phyloP scores from a whole-genome alignment of 1,284 basidiomycete species.

The Ganoderma meredithae region DNA sequence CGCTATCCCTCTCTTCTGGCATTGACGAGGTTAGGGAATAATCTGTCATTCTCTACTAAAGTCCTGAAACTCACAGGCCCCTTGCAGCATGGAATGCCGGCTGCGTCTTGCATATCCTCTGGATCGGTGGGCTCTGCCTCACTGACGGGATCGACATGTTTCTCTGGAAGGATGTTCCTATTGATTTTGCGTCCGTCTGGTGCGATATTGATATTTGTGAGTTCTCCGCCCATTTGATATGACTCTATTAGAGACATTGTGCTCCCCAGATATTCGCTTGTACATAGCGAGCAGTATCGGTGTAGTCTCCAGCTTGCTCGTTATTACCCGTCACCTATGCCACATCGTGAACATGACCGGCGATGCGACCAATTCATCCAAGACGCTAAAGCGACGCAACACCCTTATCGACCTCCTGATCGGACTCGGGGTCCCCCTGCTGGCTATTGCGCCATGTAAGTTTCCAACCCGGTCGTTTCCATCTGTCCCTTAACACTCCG shows the following conservation, averaged over 20 bases:
- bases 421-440: conserved; percentile 47
- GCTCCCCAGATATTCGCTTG: conserved; percentile 47
- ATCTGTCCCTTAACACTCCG: neutral
- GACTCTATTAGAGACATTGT: neutral
- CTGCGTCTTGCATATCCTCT: conserved; percentile 70
- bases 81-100: conserved; percentile 54
- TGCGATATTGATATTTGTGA: conserved; percentile 84
- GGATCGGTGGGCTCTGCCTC: conserved; percentile 63
- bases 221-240: conserved; percentile 29
- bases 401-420: conserved; percentile 46
- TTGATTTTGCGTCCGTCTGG: conserved; percentile 68
- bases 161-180: conserved; percentile 68
- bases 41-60: neutral
- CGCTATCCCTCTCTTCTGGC: conserved; percentile 63
- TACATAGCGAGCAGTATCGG: conserved; percentile 45
- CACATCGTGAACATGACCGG: conserved; percentile 47
- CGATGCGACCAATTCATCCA: conserved; percentile 31
- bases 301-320: conserved; percentile 48
- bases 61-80: neutral
- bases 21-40: conserved; percentile 53
- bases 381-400: conserved; percentile 42
- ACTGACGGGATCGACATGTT: conserved; percentile 69
- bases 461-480: neutral
- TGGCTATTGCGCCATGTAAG: conserved; percentile 47
- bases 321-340: conserved; percentile 58